These are phyloP conservation scores for Athelia psychrophila DNA, from an alignment of 1,284 basidiomycete species.

Conservation along the genomic window DNA sequence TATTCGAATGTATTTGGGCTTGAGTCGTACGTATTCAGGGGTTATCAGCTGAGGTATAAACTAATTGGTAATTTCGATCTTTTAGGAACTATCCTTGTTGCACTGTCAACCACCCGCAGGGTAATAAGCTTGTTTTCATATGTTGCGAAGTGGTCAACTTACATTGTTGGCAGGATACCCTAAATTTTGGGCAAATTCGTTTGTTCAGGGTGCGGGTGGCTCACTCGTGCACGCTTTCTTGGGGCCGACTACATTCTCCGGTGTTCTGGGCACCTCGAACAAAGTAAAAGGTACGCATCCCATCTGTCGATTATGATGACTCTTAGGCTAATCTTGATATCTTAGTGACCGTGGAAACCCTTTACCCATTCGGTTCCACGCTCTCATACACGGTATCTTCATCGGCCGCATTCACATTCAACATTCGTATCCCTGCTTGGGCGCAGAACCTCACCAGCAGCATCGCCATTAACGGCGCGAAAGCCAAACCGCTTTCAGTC, in stretches of 20 bases:
- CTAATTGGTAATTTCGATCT: background rate
- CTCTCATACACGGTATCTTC: conserved; percentile 33
- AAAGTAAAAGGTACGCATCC: conserved; percentile 25
- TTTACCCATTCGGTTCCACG: conserved; percentile 42
- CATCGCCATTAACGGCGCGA: conserved; percentile 29
- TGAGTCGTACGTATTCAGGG: conserved; percentile 28
- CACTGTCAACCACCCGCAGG: conserved; percentile 36
- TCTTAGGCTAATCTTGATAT: conserved; percentile 14
- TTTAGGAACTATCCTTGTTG: conserved; percentile 38
- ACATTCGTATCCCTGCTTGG: conserved; percentile 41
- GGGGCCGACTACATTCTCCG: conserved; percentile 31
- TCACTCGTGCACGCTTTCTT: conserved; percentile 33
- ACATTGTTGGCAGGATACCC: conserved; percentile 22
- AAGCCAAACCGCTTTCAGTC: conserved; percentile 23
- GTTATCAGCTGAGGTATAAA: background rate
- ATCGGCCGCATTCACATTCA: conserved; percentile 32
- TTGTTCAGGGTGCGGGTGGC: conserved; percentile 26
- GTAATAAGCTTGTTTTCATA: no score
- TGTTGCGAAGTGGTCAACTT: no score
- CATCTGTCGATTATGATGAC: no score
- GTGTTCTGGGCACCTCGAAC: conserved; percentile 26
- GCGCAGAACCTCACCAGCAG: conserved; percentile 26
- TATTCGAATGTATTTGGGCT: conserved; percentile 39
- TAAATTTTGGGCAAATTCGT: conserved; percentile 38
- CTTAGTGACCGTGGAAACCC: conserved; percentile 31